Evolutionary conservation across 1,284 basidiomycete species (phyloP).

Genomic region (Boletellus deceptivus): DNA sequence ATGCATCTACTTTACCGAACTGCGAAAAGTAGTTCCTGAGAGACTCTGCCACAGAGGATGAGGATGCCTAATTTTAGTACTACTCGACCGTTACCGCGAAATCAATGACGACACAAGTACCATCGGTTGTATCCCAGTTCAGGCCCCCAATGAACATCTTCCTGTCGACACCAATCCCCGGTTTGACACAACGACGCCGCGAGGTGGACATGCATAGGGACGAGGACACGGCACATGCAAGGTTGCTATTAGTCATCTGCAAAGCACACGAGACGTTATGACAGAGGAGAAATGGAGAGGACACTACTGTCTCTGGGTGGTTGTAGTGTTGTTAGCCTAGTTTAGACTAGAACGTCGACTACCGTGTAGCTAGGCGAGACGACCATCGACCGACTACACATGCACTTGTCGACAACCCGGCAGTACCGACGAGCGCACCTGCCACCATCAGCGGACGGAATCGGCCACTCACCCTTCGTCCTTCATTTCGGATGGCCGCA

Average conservation of each 20-base stretch:
- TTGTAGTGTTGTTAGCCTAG: conserved; percentile 52
- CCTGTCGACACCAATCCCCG: conserved; percentile 51
- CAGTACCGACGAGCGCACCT: conserved; percentile 26
- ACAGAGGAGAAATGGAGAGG: conserved; percentile 54
- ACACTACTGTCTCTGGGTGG: conserved; percentile 69
- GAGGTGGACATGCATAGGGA: conserved; percentile 27
- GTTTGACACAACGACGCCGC: conserved; percentile 22
- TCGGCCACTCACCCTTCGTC: conserved; percentile 80
- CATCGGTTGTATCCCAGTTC: conserved; percentile 97
- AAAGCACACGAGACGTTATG: conserved; percentile 63
- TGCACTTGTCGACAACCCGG: conserved; percentile 30
- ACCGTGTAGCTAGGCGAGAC: conserved; percentile 41
- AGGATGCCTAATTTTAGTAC: conserved; percentile 39
- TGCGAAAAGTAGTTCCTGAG: conserved; percentile 85
- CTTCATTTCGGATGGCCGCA: conserved; percentile 93
- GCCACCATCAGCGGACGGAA: neutral
- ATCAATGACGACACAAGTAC: conserved; percentile 50
- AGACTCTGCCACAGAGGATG: conserved; percentile 55
- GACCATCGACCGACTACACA: conserved; percentile 55
- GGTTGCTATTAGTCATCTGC: conserved; percentile 74
- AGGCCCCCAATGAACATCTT: conserved; percentile 98
- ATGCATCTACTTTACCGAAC: conserved; percentile 89
- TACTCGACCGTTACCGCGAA: conserved; percentile 33
- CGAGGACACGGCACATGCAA: conserved; percentile 38
- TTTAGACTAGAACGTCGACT: conserved; percentile 63